Percentiles rank a stretch among this genome's conserved stretches.
phyloP scores from a whole-genome alignment of 176 grass and related monocot genomes.

The Triticum dicoccoides region DNA sequence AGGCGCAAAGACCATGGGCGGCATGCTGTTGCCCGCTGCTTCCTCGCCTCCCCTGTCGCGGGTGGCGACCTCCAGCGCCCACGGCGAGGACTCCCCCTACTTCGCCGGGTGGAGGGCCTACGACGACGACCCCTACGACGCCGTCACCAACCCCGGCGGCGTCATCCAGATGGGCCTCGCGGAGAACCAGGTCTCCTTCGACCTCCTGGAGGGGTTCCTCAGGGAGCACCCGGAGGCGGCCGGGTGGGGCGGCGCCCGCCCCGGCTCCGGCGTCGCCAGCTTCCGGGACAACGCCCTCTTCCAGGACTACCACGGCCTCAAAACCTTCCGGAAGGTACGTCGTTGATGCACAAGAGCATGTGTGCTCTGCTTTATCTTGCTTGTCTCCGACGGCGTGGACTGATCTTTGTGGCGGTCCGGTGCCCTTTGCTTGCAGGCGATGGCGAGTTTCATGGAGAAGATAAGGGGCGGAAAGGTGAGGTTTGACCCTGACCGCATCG shows the following conservation, averaged over 20 bases:
- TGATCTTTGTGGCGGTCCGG: not conserved
- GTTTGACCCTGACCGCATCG: constrained; percentile 71
- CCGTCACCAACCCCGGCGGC: constrained; percentile 51
- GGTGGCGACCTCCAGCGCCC: constrained; percentile 54
- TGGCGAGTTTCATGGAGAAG: constrained; percentile 88
- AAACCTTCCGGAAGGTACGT: constrained; percentile 61
- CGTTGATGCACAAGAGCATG: not conserved
- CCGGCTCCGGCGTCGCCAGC: constrained; percentile 29
- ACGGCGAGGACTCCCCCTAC: constrained; percentile 91
- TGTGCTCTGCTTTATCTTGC: not conserved
- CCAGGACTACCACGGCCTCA: constrained; percentile 90
- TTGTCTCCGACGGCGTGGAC: not conserved
- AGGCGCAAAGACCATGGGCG: constrained; percentile 18
- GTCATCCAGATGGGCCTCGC: constrained; percentile 95
- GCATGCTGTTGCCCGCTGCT: constrained; percentile 30
- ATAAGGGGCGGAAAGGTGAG: constrained; percentile 63
- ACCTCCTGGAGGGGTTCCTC: constrained; percentile 76
- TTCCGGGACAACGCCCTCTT: constrained; percentile 94
- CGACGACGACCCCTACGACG: constrained; percentile 76
- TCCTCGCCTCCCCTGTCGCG: constrained; percentile 35
- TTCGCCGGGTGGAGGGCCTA: constrained; percentile 91
- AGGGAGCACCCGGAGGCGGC: constrained; percentile 57
- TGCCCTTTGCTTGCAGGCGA: constrained; percentile 53
- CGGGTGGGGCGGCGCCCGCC: constrained; percentile 24
- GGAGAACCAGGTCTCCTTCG: constrained; percentile 93